Evolutionary conservation across 352 stramenopile genomes (phyloP).

Genomic region (Globisporangium radiosum): DNA sequence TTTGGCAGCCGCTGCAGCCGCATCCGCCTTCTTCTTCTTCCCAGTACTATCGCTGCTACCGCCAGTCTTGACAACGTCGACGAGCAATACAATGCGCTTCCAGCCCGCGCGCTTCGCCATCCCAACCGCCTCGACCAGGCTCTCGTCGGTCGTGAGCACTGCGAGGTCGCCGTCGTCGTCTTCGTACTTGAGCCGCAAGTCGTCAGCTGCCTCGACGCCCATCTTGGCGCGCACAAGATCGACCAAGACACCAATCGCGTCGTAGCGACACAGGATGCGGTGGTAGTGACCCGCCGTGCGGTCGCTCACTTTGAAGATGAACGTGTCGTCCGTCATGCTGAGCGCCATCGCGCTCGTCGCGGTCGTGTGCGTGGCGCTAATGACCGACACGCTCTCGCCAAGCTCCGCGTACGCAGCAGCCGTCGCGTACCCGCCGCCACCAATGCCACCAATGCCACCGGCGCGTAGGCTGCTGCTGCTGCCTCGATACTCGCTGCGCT

Average conservation of each 20-base stretch:
- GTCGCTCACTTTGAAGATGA: slow-evolving; percentile 88
- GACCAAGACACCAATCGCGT: slow-evolving; percentile 59
- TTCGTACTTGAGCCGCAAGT: slow-evolving; percentile 81
- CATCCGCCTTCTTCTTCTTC: slow-evolving; percentile 11
- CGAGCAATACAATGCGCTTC: slow-evolving; percentile 78
- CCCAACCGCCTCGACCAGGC: slow-evolving; percentile 75
- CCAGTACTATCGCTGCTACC: background rate
- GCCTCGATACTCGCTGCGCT: slow-evolving; percentile 71
- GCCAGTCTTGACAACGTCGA: slow-evolving; percentile 63
- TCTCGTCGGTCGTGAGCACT: slow-evolving; percentile 81
- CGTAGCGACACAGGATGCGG: slow-evolving; percentile 76
- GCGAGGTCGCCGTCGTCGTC: slow-evolving; percentile 85
- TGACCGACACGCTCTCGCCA: slow-evolving; percentile 81
- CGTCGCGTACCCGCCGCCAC: slow-evolving; percentile 33
- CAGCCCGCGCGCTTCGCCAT: slow-evolving; percentile 82
- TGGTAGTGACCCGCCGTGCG: slow-evolving; percentile 75
- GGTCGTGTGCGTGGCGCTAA: slow-evolving; percentile 70
- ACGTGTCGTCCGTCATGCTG: slow-evolving; percentile 61
- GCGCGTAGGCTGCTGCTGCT: no score
- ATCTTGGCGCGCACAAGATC: slow-evolving; percentile 84
- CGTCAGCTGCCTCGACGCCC: slow-evolving; percentile 43
- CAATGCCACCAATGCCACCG: slow-evolving; percentile 12
- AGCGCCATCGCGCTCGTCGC: slow-evolving; percentile 71
- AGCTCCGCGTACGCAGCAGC: slow-evolving; percentile 74
- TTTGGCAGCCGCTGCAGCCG: slow-evolving; percentile 12